A percentile compares a stretch with the other conserved stretches of the same genome.
These are phyloP conservation scores for Perkinsus chesapeaki DNA, from an alignment of 169 alveolate species.

Conservation along the genomic window DNA sequence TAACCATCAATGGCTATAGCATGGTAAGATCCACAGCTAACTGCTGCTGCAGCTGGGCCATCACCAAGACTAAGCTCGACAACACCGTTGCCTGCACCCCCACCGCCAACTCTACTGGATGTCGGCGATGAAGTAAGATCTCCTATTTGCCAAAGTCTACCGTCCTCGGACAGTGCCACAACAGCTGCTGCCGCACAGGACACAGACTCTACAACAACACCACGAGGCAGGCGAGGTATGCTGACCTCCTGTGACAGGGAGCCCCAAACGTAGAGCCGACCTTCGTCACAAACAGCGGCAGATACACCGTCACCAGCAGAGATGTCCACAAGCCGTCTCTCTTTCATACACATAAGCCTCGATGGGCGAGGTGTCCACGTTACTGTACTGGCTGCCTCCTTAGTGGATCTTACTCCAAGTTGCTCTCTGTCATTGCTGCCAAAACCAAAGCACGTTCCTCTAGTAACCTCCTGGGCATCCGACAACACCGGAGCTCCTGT, in stretches of 20 bases:
- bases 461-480: neutral
- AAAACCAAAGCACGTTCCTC: neutral
- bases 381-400: neutral
- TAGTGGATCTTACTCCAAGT: neutral
- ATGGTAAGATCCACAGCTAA: constrained; percentile 49
- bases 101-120: neutral
- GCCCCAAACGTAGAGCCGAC: neutral
- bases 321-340: neutral
- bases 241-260: neutral
- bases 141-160: neutral
- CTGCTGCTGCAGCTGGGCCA: constrained; percentile 24
- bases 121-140: neutral
- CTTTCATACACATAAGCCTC: neutral
- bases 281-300: neutral
- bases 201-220: neutral
- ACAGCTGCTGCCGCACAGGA: neutral
- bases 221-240: neutral
- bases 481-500: neutral
- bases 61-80: neutral
- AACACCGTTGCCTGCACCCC: neutral
- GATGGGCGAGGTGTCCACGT: neutral
- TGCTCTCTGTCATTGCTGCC: neutral
- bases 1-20: constrained; percentile 35
- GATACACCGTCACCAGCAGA: neutral
- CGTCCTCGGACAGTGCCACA: neutral